Base-by-base conservation (phyloP, 2,329 filamentous ascomycete species). In the Verticillium nonalfalfae region DNA sequence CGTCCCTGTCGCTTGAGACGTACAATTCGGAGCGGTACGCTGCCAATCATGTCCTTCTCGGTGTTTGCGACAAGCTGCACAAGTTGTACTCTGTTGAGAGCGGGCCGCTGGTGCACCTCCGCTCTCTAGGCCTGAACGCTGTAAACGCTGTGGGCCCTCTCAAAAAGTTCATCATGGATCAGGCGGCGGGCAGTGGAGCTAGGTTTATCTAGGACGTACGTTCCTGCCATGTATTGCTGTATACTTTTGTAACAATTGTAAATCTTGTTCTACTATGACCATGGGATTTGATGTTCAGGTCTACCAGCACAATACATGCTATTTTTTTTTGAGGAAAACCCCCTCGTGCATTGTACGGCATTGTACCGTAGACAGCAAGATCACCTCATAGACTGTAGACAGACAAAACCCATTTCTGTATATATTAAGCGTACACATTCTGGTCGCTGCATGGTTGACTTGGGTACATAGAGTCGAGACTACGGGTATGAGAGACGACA, bases 141-240 rank as follows among this genome's bases (percentile, higher is more conserved):
- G 89, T 97, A 64, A 89, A 97, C 74, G 82, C 84, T 2, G 70
- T 96, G 70, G 83, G 85, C 0, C 85, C 89, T 40, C 70, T 97
- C 61, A 98, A 98, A 81, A 85, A 82, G 55, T 91, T 93, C 71
- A 81, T 98, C 64, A 98, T 98, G 94, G 85, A 85, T 59, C 85
- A 86, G 72, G 86, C 86, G 9, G 83, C 85, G 9, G 84, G 83
- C 7, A 81, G 78, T 52, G 82, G 83, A 7, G 68, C 74, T 52
- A 83, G 80, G 68, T 67, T 81, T n/a, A 72, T 74, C 57, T 77
- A 64, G 59, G 45, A 1, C 15, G 7, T 54, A 21, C 31, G 10
- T 9, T 35, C 18, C 10, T 56, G 26, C 26, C 31, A 31, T 62
- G 58, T 58, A 60, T 31, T 60, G 26, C 36, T 54, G 33, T 56